phyloP scores from a whole-genome alignment of 2,329 filamentous ascomycete genomes.

The Plenodomus tracheiphilus region DNA sequence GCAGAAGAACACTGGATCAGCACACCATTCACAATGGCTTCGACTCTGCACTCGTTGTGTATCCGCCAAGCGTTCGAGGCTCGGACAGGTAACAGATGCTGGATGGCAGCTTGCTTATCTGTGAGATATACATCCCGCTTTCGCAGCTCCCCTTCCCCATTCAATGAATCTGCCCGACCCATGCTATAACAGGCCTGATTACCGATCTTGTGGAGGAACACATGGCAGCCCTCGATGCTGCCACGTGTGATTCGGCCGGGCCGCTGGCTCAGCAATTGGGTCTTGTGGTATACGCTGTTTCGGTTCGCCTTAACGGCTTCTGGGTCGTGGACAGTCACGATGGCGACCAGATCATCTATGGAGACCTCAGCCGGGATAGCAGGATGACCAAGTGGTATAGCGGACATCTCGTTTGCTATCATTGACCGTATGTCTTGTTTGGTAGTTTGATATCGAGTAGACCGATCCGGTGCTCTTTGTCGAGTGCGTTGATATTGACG shows the following conservation, averaged over 20 bases:
- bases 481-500: too few relatives aligned
- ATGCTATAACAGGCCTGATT: constrained; percentile 9
- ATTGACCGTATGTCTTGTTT: too few relatives aligned
- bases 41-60: constrained; percentile 9
- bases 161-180: constrained; percentile 2
- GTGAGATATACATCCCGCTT: constrained; percentile 19
- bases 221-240: constrained; percentile 6
- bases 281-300: constrained; percentile 4
- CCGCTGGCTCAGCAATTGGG: background rate
- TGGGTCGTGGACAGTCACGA: constrained; percentile 12
- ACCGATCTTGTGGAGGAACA: constrained; percentile 9
- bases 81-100: constrained; percentile 9
- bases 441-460: too few relatives aligned
- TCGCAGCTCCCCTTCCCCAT: background rate
- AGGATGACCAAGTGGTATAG: constrained; percentile 5
- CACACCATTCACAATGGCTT: constrained; percentile 14
- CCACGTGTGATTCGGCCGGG: background rate
- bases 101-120: constrained; percentile 2
- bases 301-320: constrained; percentile 9
- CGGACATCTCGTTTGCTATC: too few relatives aligned
- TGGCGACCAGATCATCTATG: constrained; percentile 9
- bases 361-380: constrained; percentile 6
- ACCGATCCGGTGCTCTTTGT: too few relatives aligned
- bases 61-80: constrained; percentile 11
- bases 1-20: constrained; percentile 9